A percentile compares a stretch with the other conserved stretches of the same genome.
Conservation (phyloP, 768 basidiomycete species). For the Royoungia palumana region DNA sequence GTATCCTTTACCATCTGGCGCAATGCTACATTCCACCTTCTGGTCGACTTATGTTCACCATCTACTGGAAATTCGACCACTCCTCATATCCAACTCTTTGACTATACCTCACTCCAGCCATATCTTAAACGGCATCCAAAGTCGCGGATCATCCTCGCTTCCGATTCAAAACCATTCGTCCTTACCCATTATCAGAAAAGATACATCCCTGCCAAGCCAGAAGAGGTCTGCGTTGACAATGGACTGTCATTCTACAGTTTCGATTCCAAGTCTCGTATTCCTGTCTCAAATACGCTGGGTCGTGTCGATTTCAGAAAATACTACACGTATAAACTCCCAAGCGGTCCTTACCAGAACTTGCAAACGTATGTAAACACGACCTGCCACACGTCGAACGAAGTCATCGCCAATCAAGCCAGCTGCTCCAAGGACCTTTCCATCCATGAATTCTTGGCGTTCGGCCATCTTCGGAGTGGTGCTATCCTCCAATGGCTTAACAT, state of each 20-base stretch:
- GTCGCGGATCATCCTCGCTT: conserved; percentile 36
- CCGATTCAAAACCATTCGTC: conserved; percentile 33
- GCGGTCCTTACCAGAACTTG: conserved; percentile 33
- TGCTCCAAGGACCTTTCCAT: conserved; percentile 39
- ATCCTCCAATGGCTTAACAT: conserved; percentile 52
- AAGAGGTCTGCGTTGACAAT: conserved; percentile 28
- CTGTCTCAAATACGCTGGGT: conserved; percentile 15
- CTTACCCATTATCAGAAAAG: conserved; percentile 30
- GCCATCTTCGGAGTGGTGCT: conserved; percentile 41
- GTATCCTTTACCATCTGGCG: conserved; percentile 38
- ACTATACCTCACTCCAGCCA: background rate
- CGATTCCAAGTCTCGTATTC: conserved; percentile 14
- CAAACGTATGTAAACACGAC: conserved; percentile 37
- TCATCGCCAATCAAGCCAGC: conserved; percentile 41
- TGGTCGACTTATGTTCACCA: conserved; percentile 33
- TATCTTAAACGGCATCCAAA: conserved; percentile 3
- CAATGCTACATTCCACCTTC: conserved; percentile 20
- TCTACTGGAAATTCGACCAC: background rate
- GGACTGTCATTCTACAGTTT: conserved; percentile 28
- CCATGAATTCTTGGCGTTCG: conserved; percentile 45
- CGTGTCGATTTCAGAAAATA: conserved; percentile 4
- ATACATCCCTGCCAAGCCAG: conserved; percentile 14
- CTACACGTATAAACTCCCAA: conserved; percentile 33
- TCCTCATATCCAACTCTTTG: conserved; percentile 1
- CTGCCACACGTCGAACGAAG: conserved; percentile 38